Conservation (phyloP, 768 basidiomycete species). For the Boletus bicolor region DNA sequence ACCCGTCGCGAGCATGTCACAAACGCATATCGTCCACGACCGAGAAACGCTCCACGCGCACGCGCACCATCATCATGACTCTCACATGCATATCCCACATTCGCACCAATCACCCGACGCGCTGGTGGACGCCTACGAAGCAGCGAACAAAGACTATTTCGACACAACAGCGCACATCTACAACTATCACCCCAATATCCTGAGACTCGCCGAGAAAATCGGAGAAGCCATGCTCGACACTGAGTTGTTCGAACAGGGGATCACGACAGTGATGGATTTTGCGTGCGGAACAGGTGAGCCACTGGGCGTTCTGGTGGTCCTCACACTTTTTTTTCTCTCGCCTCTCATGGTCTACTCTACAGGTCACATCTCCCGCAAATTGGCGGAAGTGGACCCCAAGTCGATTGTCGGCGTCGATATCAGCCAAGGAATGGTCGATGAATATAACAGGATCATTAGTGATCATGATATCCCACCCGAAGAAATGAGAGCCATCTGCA, state of each 20-base stretch:
- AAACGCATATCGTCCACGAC: neutral
- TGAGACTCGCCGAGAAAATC: conserved; percentile 21
- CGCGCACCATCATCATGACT: neutral
- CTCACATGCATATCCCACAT: neutral
- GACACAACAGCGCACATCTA: conserved; percentile 24
- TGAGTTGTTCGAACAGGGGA: conserved; percentile 51
- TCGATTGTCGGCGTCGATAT: conserved; percentile 73
- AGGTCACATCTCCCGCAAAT: conserved; percentile 64
- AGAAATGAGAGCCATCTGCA: conserved; percentile 63
- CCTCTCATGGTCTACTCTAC: neutral
- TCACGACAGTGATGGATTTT: conserved; percentile 64
- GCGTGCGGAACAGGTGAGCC: conserved; percentile 68
- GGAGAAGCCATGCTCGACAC: conserved; percentile 29
- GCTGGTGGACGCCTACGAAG: conserved; percentile 8
- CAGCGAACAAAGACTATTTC: conserved; percentile 28
- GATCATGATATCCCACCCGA: conserved; percentile 63
- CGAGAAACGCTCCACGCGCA: neutral
- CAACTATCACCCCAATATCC: conserved; percentile 21
- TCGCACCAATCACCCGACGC: neutral
- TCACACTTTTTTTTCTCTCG: neutral
- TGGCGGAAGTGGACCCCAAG: conserved; percentile 58
- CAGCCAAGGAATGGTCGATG: conserved; percentile 65
- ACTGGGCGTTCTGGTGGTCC: neutral
- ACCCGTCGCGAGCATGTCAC: neutral
- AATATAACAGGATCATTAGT: conserved; percentile 53